Base-by-base conservation (phyloP, 2,329 filamentous ascomycete species). In the Fusarium palustre region DNA sequence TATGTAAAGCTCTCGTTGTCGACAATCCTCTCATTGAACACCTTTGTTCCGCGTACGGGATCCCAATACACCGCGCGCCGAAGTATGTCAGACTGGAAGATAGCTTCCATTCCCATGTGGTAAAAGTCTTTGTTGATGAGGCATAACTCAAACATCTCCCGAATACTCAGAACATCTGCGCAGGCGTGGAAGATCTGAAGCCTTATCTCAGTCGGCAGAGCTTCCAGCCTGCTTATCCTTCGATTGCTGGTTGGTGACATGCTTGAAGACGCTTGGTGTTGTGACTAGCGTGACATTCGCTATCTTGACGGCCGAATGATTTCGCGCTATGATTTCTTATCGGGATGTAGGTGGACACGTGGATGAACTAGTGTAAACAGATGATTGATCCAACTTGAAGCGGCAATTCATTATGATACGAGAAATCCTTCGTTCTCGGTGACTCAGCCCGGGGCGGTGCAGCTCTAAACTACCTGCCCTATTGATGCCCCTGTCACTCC, bases 201-300 rank as follows among this genome's bases (percentile, higher is more conserved):
- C 20, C 20, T 42, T 43, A 63, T 63, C 6, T 64, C 60, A 1
- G 22, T 24, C 8, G 60, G 49, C 2, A 55, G 34, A 7, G 1
- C 2, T 10, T n/a, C 22, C 0, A 18, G 36, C 1, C 31, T 10
- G 11, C 5, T 18, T 0, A 1, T 9, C 4, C 24, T 10, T 5
- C 10, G 5, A 11, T 4, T 38, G 24, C 3, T 7, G 2, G 13
- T 28, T 3, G 15, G 13, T 7, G 31, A 34, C 52, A 55, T 47
- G 2, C 4, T 46, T 15, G 4, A 8, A 1, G 2, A 11, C n/a
- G 4, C 7, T 30, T 15, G 5, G 25, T 13, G 43, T 12, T 33
- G 5, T 12, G 5, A 13, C 28, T 12, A 8, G 18, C 25, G 18
- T 4, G 18, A 2, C 2, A 1, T 15, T 13, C 18, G 9, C 13